Conservation (phyloP, 305 asterid genomes). For the Caryopteris hybrid region DNA sequence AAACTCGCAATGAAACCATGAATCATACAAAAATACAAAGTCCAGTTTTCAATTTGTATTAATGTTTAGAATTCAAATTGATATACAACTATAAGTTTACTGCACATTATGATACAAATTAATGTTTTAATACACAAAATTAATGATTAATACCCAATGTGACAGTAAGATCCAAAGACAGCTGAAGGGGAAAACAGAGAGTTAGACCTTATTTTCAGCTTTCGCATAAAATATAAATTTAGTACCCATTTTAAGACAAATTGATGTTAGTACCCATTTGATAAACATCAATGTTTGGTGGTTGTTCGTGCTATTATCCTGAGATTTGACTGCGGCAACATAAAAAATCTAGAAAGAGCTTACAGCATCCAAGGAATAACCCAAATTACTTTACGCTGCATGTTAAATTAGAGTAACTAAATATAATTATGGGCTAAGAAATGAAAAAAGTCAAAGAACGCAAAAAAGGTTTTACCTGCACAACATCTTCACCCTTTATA, state of each 20-base stretch:
- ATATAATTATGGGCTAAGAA: not conserved
- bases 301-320: not conserved
- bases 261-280: not conserved
- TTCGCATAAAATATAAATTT: no score
- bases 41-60: not conserved
- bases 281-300: not conserved
- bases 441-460: not conserved
- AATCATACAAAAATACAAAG: not conserved
- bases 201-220: no score
- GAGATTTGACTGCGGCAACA: no score
- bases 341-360: not conserved
- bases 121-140: no score
- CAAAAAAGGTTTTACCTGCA: constrained; percentile 37
- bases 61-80: not conserved
- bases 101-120: not conserved
- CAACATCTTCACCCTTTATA: constrained; percentile 64
- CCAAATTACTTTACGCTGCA: not conserved
- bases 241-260: not conserved
- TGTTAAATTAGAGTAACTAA: not conserved
- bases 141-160: no score
- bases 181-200: no score
- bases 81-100: not conserved
- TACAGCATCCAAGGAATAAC: not conserved
- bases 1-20: not conserved
- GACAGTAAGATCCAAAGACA: no score